Conservation (phyloP, 1,284 basidiomycete genomes). For the Ceratobasidium sp. region DNA sequence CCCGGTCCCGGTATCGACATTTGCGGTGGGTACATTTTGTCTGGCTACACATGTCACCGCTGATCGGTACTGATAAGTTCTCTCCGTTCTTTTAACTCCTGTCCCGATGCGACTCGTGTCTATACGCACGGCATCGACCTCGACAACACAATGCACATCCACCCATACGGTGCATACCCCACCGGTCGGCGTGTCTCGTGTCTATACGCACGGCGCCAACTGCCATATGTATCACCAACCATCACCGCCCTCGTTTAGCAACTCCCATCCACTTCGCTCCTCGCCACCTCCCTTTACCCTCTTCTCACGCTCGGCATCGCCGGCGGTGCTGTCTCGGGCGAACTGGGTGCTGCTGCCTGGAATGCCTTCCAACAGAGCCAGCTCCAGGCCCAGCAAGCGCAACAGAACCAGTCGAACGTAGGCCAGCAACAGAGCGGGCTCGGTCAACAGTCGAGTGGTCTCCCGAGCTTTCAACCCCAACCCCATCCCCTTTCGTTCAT, state of each 20-base stretch:
- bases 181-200: slow-evolving; percentile 9
- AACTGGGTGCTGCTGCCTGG: slow-evolving; percentile 29
- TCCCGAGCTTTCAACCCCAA: not conserved
- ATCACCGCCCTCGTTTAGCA: not conserved
- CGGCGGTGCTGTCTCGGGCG: slow-evolving; percentile 31
- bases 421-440: not conserved
- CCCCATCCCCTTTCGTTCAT: not conserved
- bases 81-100: slow-evolving; percentile 20
- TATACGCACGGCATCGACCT: not conserved
- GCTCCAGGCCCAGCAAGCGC: slow-evolving; percentile 19
- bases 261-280: slow-evolving; percentile 27
- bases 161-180: not conserved
- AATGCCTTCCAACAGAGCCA: slow-evolving; percentile 31
- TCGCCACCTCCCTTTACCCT: slow-evolving; percentile 30
- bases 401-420: not conserved
- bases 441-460: not conserved
- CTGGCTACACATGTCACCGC: not conserved
- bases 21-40: slow-evolving; percentile 5
- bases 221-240: not conserved
- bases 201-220: slow-evolving; percentile 16
- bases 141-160: not conserved
- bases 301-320: slow-evolving; percentile 34
- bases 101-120: not conserved
- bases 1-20: slow-evolving; percentile 12
- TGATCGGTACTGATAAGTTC: slow-evolving; percentile 35